Conservation (phyloP, 176 grass and related monocot genomes). For the Puya raimondii region DNA sequence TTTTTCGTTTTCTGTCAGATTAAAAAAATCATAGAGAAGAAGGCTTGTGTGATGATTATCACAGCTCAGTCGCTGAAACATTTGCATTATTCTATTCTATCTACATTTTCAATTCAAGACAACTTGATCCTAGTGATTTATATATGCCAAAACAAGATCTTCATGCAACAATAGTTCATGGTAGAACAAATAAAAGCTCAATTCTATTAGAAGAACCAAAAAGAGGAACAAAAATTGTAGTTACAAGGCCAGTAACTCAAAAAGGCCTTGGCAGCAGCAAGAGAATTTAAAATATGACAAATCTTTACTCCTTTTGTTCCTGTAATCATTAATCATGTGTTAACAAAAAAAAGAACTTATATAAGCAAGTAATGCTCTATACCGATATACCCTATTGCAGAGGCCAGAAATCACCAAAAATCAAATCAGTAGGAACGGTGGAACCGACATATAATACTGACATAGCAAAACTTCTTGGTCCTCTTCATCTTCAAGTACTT, state of each 20-base stretch:
- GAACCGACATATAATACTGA: not conserved
- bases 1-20: not conserved
- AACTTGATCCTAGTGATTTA: not conserved
- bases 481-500: slow-evolving; percentile 20
- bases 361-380: not conserved
- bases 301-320: too few species aligned
- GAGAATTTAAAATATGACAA: too few species aligned
- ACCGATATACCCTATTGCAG: not conserved
- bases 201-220: too few species aligned
- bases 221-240: too few species aligned
- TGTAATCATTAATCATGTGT: not conserved
- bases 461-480: not conserved
- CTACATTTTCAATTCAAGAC: not conserved
- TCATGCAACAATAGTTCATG: too few species aligned
- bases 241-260: too few species aligned
- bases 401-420: not conserved
- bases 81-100: not conserved
- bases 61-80: not conserved
- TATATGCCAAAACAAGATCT: not conserved
- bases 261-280: too few species aligned
- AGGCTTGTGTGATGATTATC: not conserved
- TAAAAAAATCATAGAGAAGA: not conserved
- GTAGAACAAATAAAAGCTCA: too few species aligned
- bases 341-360: not conserved
- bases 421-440: not conserved